Base-by-base conservation (phyloP, 805 yeast species). In the Saccharomyces jurei region DNA sequence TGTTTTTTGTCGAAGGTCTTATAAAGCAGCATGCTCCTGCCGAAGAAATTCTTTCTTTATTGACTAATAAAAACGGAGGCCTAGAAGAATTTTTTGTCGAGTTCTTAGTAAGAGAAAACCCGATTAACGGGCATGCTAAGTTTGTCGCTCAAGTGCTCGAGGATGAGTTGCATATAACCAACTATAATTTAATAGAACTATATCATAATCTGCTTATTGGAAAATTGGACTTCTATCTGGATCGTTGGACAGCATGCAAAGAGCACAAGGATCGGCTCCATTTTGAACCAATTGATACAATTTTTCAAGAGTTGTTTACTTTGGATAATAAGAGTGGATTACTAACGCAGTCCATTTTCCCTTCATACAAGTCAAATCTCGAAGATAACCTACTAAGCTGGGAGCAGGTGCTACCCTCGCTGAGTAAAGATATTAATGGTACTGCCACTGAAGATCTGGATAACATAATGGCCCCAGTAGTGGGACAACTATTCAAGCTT, bases 401-500 rank as follows among this genome's bases (percentile, higher is more conserved):
- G 66, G 72, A 69, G 50, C 58, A 63, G 28, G 57, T 63, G 5
- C 31, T 67, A 41, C 66, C 67, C 1, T 29, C 54, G 3, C 31
- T 44, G 1, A 44, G 48, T 17, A 14, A 52, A 10, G 13, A 50
- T 11, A 30, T 48, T 1, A 51, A 57, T 2, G 58, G 57, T 1
- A 6, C 30, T 4, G 59, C 64, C 13, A 61, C 61, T 6, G 55
- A 54, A 50, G 48, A 44, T n/a, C 57, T 79, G 26, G 71, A 71
- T 58, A 64, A 69, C 48, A 48, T 67, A 1, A 60, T 79, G 49
- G 80, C 77, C 22, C 90, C 90, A 1, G 71, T 81, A 2, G 63
- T 83, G 6, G 72, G 80, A 30, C 80, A 78, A 50, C 66, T 90
- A 52, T 90, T 81, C 70, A 78, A 81, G 50, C 74, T 88, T 14